Evolutionary conservation across 2,329 filamentous ascomycete species (phyloP).

Genomic region (Ustilaginoidea virens): DNA sequence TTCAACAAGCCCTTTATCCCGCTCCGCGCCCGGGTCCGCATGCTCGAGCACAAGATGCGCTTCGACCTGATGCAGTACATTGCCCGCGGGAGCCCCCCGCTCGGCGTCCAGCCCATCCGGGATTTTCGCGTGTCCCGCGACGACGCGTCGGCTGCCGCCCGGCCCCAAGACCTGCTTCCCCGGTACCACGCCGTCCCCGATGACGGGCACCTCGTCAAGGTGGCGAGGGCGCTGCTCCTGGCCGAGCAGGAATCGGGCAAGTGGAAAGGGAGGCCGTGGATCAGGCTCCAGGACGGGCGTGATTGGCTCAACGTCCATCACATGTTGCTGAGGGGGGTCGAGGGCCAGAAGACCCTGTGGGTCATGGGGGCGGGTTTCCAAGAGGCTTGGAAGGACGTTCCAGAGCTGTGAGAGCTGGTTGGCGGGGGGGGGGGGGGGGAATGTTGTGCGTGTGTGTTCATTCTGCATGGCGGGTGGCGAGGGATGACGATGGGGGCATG

Average conservation of each 20-base stretch:
- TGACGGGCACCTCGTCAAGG: constrained; percentile 71
- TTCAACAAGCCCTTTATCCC: constrained; percentile 51
- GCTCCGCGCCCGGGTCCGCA: constrained; percentile 42
- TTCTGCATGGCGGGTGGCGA: too few species aligned
- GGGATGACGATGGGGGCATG: too few species aligned
- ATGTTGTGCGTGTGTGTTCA: too few species aligned
- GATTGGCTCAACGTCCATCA: constrained; percentile 46
- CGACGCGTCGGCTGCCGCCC: constrained; percentile 19
- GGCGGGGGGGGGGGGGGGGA: too few species aligned
- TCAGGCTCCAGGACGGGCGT: constrained; percentile 35
- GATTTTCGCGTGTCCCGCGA: constrained; percentile 38
- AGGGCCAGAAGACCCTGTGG: constrained; percentile 38
- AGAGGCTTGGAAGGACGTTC: constrained; percentile 43
- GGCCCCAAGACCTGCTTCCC: constrained; percentile 32
- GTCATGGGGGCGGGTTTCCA: constrained; percentile 47
- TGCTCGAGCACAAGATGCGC: constrained; percentile 73
- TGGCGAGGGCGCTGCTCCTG: constrained; percentile 53
- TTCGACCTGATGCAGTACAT: constrained; percentile 61
- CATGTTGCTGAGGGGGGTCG: constrained; percentile 47
- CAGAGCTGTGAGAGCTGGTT: too few species aligned
- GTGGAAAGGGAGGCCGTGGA: constrained; percentile 31
- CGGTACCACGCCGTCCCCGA: constrained; percentile 39
- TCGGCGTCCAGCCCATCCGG: constrained; percentile 29
- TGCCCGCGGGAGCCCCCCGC: constrained; percentile 45
- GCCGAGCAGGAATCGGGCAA: constrained; percentile 36